Conservation (phyloP, 202 grass and related monocot species). For the Thinopyrum obtusiflorum region DNA sequence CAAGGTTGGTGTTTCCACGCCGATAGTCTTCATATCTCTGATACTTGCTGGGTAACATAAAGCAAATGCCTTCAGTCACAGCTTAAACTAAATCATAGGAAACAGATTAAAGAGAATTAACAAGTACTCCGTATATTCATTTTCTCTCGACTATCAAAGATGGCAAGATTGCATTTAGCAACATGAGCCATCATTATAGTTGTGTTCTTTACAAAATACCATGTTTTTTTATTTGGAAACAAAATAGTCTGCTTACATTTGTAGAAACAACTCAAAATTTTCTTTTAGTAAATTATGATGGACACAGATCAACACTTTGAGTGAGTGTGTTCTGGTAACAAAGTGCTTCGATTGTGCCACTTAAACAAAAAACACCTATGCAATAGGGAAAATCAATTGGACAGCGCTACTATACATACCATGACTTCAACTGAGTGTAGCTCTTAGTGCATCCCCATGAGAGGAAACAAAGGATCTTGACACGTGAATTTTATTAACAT, state of each 20-base stretch:
- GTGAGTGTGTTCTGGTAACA: neutral
- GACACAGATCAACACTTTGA: neutral
- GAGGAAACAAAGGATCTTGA: neutral
- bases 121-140: too few species aligned
- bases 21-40: conserved; percentile 84
- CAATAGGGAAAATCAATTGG: neutral
- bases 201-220: neutral
- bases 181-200: neutral
- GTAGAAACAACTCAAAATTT: neutral
- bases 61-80: neutral
- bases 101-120: neutral
- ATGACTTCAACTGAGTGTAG: neutral
- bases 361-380: neutral
- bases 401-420: neutral
- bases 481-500: neutral
- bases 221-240: neutral
- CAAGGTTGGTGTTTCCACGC: conserved; percentile 70
- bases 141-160: neutral
- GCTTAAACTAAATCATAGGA: neutral
- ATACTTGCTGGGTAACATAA: conserved; percentile 66
- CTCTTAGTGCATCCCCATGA: neutral
- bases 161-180: neutral
- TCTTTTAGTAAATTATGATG: neutral
- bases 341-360: neutral
- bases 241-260: neutral